These are phyloP conservation scores for Yamadazyma tumulicola DNA, from an alignment of 805 yeast species.

Conservation along the genomic window DNA sequence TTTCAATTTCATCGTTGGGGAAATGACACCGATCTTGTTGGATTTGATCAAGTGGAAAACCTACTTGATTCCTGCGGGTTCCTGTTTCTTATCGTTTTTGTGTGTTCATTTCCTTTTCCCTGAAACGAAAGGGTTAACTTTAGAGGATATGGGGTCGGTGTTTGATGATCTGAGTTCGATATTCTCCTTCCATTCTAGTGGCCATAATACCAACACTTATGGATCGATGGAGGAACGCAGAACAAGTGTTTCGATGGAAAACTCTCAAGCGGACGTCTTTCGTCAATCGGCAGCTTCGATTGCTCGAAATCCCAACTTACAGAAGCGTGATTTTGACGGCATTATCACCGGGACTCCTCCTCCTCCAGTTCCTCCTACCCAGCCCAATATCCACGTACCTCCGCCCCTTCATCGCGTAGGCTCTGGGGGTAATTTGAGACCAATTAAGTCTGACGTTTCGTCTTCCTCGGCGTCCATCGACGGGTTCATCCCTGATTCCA, in stretches of 20 bases:
- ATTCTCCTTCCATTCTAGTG: slow-evolving; percentile 39
- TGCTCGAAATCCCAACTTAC: slow-evolving; percentile 37
- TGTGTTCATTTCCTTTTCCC: slow-evolving; percentile 76
- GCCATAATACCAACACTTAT: slow-evolving; percentile 9
- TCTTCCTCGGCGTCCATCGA: slow-evolving; percentile 17
- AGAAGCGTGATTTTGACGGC: slow-evolving; percentile 31
- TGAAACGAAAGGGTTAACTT: slow-evolving; percentile 82
- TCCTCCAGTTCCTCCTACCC: slow-evolving; percentile 13
- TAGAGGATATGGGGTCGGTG: slow-evolving; percentile 89
- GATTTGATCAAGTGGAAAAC: slow-evolving; percentile 75
- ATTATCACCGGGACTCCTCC: slow-evolving; percentile 27
- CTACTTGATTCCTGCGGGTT: slow-evolving; percentile 75
- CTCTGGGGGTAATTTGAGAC: slow-evolving; percentile 12
- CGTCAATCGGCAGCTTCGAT: slow-evolving; percentile 39
- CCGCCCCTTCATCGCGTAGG: slow-evolving; percentile 7
- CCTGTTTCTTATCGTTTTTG: slow-evolving; percentile 69
- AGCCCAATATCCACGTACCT: slow-evolving; percentile 1
- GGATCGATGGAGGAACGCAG: slow-evolving; percentile 19
- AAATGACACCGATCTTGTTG: slow-evolving; percentile 81
- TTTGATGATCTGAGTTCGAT: slow-evolving; percentile 61
- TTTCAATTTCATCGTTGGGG: slow-evolving; percentile 89
- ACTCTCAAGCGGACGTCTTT: slow-evolving; percentile 13
- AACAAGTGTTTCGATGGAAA: slow-evolving; percentile 14
- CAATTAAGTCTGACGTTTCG: slow-evolving; percentile 21
- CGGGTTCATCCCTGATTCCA: slow-evolving; percentile 16